Percentiles rank a stretch among this genome's conserved stretches.
These are phyloP conservation scores for Garcia nutans DNA, from an alignment of 345 rosid species.

Conservation along the genomic window DNA sequence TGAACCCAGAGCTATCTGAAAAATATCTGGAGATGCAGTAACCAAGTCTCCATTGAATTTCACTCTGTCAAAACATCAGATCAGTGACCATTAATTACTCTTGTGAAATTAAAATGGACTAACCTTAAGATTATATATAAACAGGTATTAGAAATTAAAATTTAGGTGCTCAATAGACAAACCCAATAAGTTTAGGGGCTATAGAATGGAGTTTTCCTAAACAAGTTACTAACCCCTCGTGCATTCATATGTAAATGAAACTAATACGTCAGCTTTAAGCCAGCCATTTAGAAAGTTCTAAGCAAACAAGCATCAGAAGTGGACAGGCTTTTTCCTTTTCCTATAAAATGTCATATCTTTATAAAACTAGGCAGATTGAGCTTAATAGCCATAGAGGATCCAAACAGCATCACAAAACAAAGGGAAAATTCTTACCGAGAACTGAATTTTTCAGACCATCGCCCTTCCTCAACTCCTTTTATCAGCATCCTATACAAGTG, in stretches of 20 bases:
- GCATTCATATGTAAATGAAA: neutral
- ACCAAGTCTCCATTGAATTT: slow-evolving; percentile 71
- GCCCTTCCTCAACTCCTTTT: slow-evolving; percentile 79
- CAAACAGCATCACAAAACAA: neutral
- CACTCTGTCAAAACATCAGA: slow-evolving; percentile 44
- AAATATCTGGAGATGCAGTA: slow-evolving; percentile 71
- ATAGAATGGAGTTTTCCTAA: neutral
- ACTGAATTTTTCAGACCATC: slow-evolving; percentile 84
- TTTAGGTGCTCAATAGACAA: no score
- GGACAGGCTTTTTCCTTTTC: neutral
- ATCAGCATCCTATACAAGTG: slow-evolving; percentile 66
- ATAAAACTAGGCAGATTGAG: neutral
- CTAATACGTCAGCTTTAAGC: neutral
- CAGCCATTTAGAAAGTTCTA: neutral
- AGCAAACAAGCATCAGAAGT: neutral
- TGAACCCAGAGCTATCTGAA: slow-evolving; percentile 59
- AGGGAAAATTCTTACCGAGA: slow-evolving; percentile 55
- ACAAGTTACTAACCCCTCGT: neutral
- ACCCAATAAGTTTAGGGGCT: no score
- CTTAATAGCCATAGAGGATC: neutral
- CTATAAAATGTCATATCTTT: neutral
- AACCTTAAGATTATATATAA: neutral
- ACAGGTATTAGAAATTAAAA: no score
- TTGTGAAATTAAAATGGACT: slow-evolving; percentile 5
- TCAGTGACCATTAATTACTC: slow-evolving; percentile 6